Conservation (phyloP, 2,329 filamentous ascomycete species). For the Davidsoniella australis region DNA sequence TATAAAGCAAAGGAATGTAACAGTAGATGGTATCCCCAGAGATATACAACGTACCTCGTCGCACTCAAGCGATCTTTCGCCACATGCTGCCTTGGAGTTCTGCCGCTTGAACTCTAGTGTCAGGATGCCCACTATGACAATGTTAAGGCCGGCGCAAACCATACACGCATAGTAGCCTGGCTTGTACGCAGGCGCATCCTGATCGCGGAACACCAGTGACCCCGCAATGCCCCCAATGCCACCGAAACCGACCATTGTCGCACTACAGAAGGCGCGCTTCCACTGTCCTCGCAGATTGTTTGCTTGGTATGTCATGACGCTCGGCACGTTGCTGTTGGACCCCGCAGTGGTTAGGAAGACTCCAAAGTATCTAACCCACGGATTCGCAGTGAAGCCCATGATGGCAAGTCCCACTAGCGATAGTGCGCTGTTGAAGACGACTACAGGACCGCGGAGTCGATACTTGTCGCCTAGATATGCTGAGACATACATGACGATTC, state of each 20-base stretch:
- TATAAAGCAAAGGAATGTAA: neutral
- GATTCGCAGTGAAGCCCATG: conserved; percentile 31
- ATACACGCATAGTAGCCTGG: conserved; percentile 40
- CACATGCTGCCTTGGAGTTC: conserved; percentile 35
- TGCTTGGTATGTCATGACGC: conserved; percentile 62
- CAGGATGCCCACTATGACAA: conserved; percentile 27
- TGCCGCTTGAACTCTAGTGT: conserved; percentile 25
- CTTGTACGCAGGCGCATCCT: conserved; percentile 36
- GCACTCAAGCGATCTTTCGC: conserved; percentile 33
- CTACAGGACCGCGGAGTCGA: conserved; percentile 46
- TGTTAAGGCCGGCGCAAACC: conserved; percentile 28
- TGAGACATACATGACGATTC: conserved; percentile 40
- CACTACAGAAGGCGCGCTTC: conserved; percentile 68
- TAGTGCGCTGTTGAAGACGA: conserved; percentile 47
- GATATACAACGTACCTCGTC: conserved; percentile 22
- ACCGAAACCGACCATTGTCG: conserved; percentile 58
- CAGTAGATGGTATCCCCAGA: conserved; percentile 12
- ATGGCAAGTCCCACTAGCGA: conserved; percentile 53
- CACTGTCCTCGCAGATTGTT: conserved; percentile 82
- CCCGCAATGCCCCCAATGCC: conserved; percentile 66
- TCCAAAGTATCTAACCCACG: conserved; percentile 55
- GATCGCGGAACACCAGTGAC: conserved; percentile 49
- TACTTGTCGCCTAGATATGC: conserved; percentile 52
- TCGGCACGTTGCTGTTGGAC: conserved; percentile 61
- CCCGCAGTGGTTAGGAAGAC: conserved; percentile 63